Base-by-base conservation (phyloP, 148 eudicot species). In the Simmondsia chinensis region DNA sequence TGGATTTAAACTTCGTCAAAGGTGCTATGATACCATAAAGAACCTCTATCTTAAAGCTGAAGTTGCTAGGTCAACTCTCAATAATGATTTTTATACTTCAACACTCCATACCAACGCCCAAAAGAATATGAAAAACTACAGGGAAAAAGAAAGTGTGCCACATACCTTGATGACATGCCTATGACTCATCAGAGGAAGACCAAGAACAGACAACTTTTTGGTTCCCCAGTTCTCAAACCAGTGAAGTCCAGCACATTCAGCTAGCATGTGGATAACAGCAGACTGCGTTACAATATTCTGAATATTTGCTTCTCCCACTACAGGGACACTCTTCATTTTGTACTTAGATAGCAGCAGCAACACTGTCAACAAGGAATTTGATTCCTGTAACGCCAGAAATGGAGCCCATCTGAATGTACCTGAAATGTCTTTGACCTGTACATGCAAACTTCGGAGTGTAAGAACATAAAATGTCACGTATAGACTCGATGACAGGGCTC, bases 391-490 rank as follows among this genome's bases (percentile, higher is more conserved):
- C 8, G 97, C 97, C 2, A 89, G 95, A 66, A 89, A 89, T 17
- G 97, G 97, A 50, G 97, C 95, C 97, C 97, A 89, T 4, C 97
- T 75, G 41, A 81, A 89, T 46, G 93, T 55, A 39, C 97, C 97
- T 16, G 97, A 79, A 31, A 89, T 79, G 32, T 89, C 95, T 32
- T 63, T 62, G 41, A 89, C 97, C 97, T 89, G 79, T 52, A 32
- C 16, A 52, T 4, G 35, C 33, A 51, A 2, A 27, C 6, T 22
- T 50, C 31, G 52, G 48, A 13, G 28, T 30, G 25, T 26, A 23
- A 27, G 20, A 49, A 7, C 35, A 18, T 16, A 15, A 14, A n/a
- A 15, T 15, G 1, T 2, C 22, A n/a, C 8, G 13, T 14, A 24
- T 15, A 44, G n/a, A n/a, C n/a, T n/a, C n/a, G n/a, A n/a, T n/a